phyloP scores from a whole-genome alignment of 2,329 filamentous ascomycete genomes.

The Dothideomycetes sp. region DNA sequence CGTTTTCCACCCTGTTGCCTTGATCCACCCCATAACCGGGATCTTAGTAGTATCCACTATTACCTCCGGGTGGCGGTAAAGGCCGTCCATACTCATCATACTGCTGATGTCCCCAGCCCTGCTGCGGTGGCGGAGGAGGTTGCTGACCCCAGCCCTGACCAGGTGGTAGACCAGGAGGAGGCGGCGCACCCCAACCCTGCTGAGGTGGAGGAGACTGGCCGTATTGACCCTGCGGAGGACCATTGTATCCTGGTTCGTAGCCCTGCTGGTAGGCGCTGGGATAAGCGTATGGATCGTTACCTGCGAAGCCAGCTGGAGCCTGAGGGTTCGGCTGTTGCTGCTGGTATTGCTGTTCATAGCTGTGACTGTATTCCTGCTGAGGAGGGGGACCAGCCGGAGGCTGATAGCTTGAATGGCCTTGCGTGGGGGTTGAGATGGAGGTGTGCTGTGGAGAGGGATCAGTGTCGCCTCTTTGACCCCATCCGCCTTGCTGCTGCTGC shows the following conservation, averaged over 20 bases:
- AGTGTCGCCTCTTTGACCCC: neutral
- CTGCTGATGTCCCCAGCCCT: neutral
- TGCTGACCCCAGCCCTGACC: neutral
- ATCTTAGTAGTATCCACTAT: neutral
- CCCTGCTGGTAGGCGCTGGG: slow-evolving; percentile 24
- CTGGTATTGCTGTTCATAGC: slow-evolving; percentile 2
- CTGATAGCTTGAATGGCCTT: neutral
- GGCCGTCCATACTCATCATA: neutral
- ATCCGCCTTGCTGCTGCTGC: slow-evolving; percentile 1
- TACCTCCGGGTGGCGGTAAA: neutral
- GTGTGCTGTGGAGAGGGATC: neutral
- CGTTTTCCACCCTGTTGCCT: too few relatives aligned
- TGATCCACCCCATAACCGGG: neutral
- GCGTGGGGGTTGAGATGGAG: neutral
- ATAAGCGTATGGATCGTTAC: slow-evolving; percentile 17
- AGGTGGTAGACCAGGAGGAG: neutral
- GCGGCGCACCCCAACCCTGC: neutral
- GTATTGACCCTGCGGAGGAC: neutral
- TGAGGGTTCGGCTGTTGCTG: slow-evolving; percentile 10
- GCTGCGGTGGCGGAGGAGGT: neutral
- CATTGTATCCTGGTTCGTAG: slow-evolving; percentile 18
- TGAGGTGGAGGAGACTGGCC: neutral
- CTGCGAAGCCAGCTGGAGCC: slow-evolving; percentile 17
- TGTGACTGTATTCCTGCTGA: slow-evolving; percentile 1
- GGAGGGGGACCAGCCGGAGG: neutral